Conservation (phyloP, 768 basidiomycete species). For the Amanita pseudoporphyria region DNA sequence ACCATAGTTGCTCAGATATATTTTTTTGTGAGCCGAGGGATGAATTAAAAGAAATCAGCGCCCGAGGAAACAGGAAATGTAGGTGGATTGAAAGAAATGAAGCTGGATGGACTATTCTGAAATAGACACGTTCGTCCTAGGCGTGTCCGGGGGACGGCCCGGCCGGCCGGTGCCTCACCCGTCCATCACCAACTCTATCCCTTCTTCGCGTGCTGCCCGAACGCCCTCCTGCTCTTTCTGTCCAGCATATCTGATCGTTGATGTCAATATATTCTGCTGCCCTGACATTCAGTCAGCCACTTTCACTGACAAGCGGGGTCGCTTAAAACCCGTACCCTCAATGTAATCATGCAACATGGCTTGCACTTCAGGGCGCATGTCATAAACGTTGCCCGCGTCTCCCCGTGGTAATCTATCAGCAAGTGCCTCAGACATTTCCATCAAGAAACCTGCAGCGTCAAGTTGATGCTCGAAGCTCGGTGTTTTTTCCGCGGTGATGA, state of each 20-base stretch:
- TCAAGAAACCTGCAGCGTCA: constrained; percentile 55
- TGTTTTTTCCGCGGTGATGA: constrained; percentile 17
- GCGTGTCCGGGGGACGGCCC: background rate
- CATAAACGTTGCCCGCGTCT: constrained; percentile 13
- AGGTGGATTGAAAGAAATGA: constrained; percentile 23
- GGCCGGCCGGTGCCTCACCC: background rate
- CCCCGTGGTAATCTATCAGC: constrained; percentile 37
- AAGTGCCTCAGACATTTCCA: constrained; percentile 53
- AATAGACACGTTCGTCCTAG: background rate
- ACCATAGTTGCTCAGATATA: background rate
- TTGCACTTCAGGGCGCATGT: constrained; percentile 45
- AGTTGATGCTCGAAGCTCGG: constrained; percentile 51
- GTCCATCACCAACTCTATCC: constrained; percentile 39
- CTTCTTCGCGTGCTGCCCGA: constrained; percentile 37
- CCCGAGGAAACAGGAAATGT: constrained; percentile 10
- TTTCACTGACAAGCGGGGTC: background rate
- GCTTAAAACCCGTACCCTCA: constrained; percentile 32
- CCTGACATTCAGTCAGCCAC: constrained; percentile 25
- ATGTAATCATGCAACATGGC: constrained; percentile 63
- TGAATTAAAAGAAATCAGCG: background rate
- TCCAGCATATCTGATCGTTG: constrained; percentile 38
- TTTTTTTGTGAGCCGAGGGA: background rate
- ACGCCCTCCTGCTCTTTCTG: constrained; percentile 39
- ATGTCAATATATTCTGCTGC: constrained; percentile 47
- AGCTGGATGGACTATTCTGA: constrained; percentile 13